Conservation (phyloP, 495 filamentous ascomycete genomes). For the Lichina pygmaea region DNA sequence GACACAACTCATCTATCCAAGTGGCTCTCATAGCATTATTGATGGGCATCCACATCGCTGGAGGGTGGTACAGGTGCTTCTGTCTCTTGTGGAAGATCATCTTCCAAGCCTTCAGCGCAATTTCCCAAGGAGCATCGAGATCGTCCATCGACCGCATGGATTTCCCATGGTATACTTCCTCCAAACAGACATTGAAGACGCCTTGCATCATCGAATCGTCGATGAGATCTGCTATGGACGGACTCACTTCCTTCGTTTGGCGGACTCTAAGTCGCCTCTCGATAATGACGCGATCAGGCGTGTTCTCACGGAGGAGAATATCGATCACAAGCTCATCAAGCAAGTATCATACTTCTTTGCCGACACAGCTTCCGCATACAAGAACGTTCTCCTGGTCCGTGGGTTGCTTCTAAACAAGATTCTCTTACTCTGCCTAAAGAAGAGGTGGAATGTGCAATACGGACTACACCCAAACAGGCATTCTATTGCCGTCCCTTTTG, state of each 20-base stretch:
- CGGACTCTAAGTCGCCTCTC: conserved; percentile 4
- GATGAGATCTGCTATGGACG: conserved; percentile 10
- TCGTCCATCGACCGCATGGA: conserved; percentile 11
- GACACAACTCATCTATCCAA: conserved; percentile 14
- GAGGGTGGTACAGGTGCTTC: conserved; percentile 11
- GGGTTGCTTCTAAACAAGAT: conserved; percentile 16
- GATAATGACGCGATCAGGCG: conserved; percentile 7
- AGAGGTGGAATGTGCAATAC: conserved; percentile 20
- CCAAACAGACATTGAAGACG: conserved; percentile 12
- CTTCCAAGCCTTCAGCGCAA: conserved; percentile 11
- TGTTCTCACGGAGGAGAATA: conserved; percentile 9
- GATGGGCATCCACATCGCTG: conserved; percentile 13
- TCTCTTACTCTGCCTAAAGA: conserved; percentile 14
- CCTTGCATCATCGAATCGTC: conserved; percentile 9
- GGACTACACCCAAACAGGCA: conserved; percentile 14
- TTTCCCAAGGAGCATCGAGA: conserved; percentile 19
- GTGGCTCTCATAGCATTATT: conserved; percentile 8
- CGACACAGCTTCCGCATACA: conserved; percentile 9
- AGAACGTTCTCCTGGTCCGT: conserved; percentile 14
- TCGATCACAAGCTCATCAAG: conserved; percentile 4
- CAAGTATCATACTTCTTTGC: conserved; percentile 8
- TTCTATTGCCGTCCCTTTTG: conserved; percentile 20
- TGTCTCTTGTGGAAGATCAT: conserved; percentile 12
- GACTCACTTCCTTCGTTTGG: conserved; percentile 8
- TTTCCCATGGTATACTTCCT: conserved; percentile 18